phyloP scores from a whole-genome alignment of 768 basidiomycete genomes.

The Rossbeevera mucosa region DNA sequence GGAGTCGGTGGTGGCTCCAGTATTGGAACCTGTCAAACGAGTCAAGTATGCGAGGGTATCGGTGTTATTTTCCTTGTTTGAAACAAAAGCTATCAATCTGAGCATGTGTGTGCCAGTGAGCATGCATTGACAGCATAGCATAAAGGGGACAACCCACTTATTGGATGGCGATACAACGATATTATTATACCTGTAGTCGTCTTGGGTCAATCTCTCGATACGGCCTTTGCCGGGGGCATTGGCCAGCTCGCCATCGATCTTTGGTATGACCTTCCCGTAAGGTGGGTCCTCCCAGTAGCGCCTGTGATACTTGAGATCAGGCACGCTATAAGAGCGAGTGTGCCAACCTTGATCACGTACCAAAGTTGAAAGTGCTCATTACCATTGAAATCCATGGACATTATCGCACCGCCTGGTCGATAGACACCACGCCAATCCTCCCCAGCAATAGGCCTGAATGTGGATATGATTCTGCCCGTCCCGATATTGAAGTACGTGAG shows the following conservation, averaged over 20 bases:
- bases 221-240: constrained; percentile 38
- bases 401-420: constrained; percentile 34
- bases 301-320: constrained; percentile 17
- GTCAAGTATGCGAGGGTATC: constrained; percentile 38
- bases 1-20: constrained; percentile 27
- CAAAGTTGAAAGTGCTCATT: constrained; percentile 41
- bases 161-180: constrained; percentile 34
- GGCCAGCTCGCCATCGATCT: constrained; percentile 36
- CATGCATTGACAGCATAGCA: not conserved
- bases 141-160: constrained; percentile 22
- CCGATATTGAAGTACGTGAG: constrained; percentile 40
- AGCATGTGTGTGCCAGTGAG: constrained; percentile 6
- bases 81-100: constrained; percentile 37
- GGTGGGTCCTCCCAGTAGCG: constrained; percentile 41
- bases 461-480: constrained; percentile 33
- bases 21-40: constrained; percentile 28
- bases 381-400: constrained; percentile 39
- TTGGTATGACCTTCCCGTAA: constrained; percentile 25
- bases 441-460: constrained; percentile 30
- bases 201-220: constrained; percentile 40
- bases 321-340: not conserved
- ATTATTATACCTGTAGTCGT: constrained; percentile 30
- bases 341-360: constrained; percentile 15
- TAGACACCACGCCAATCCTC: constrained; percentile 40
- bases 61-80: constrained; percentile 38